Evolutionary conservation across 1,284 basidiomycete genomes (phyloP).

Genomic region (Fistulinella cinereoalba): DNA sequence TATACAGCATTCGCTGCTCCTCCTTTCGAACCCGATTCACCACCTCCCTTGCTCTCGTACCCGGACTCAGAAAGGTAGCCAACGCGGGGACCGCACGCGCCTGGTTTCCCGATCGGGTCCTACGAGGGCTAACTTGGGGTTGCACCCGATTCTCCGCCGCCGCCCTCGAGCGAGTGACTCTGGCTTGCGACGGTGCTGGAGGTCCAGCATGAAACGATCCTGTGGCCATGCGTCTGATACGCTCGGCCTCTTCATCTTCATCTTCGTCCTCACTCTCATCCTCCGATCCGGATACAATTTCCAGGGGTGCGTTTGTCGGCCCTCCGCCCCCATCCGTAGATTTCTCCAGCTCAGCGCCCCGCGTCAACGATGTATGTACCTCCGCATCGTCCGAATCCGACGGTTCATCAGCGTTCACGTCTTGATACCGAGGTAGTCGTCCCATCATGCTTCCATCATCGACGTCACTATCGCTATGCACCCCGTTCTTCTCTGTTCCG

Average conservation of each 20-base stretch:
- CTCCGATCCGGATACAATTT: background rate
- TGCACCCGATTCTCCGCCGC: background rate
- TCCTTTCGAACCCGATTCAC: constrained; percentile 10
- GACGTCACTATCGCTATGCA: background rate
- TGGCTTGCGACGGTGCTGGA: background rate
- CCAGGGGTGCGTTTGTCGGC: background rate
- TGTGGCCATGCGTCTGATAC: constrained; percentile 16
- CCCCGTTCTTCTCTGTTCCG: background rate
- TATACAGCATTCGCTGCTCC: constrained; percentile 3
- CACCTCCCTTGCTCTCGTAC: constrained; percentile 17
- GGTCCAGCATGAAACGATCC: constrained; percentile 4
- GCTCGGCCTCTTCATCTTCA: constrained; percentile 12
- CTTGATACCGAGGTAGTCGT: constrained; percentile 13
- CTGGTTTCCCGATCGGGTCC: constrained; percentile 6
- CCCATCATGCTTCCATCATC: background rate
- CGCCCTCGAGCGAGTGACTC: constrained; percentile 11
- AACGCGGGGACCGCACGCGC: background rate
- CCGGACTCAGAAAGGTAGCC: constrained; percentile 14
- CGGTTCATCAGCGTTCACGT: constrained; percentile 11
- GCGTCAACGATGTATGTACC: constrained; percentile 20
- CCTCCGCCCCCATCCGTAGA: background rate
- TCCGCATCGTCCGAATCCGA: constrained; percentile 32
- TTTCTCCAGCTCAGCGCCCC: background rate
- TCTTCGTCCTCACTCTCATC: background rate
- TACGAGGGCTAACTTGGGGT: constrained; percentile 1